Conservation (phyloP, 2,329 filamentous ascomycete species). For the Sphaerulina musiva region DNA sequence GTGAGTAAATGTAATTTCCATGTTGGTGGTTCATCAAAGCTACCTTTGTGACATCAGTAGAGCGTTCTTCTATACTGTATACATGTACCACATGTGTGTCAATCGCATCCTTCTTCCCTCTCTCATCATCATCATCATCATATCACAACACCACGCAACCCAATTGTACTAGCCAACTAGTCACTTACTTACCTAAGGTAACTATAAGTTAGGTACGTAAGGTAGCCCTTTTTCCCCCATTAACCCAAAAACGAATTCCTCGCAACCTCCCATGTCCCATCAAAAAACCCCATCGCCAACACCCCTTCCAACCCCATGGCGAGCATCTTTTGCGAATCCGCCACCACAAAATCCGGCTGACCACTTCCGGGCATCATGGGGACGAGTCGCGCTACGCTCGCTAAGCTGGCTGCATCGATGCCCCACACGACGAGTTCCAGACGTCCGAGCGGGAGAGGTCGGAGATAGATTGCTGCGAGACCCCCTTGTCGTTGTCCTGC, state of each 20-base stretch:
- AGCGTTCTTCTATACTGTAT: too few relatives aligned
- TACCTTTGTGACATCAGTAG: too few relatives aligned
- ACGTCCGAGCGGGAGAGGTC: conserved; percentile 42
- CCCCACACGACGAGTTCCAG: conserved; percentile 55
- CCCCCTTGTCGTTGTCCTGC: conserved; percentile 19
- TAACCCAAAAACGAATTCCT: conserved; percentile 39
- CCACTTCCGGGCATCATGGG: conserved; percentile 52
- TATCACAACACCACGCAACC: too few relatives aligned
- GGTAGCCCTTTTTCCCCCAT: too few relatives aligned
- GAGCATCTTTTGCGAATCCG: conserved; percentile 38
- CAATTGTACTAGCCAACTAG: too few relatives aligned
- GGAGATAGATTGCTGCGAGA: conserved; percentile 48
- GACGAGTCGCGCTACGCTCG: conserved; percentile 47
- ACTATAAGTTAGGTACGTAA: too few relatives aligned
- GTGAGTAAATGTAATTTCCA: too few relatives aligned
- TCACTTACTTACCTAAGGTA: too few relatives aligned
- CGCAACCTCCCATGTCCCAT: conserved; percentile 48
- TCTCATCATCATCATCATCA: too few relatives aligned
- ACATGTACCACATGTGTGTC: too few relatives aligned
- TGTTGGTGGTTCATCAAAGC: too few relatives aligned
- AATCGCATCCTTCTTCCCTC: too few relatives aligned
- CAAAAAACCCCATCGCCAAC: conserved; percentile 51
- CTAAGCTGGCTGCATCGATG: conserved; percentile 41
- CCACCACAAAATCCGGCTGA: conserved; percentile 52
- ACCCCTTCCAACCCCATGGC: conserved; percentile 49